These are phyloP conservation scores for Sporobolomyces pararoseus DNA, from an alignment of 768 basidiomycete genomes.

Conservation along the genomic window DNA sequence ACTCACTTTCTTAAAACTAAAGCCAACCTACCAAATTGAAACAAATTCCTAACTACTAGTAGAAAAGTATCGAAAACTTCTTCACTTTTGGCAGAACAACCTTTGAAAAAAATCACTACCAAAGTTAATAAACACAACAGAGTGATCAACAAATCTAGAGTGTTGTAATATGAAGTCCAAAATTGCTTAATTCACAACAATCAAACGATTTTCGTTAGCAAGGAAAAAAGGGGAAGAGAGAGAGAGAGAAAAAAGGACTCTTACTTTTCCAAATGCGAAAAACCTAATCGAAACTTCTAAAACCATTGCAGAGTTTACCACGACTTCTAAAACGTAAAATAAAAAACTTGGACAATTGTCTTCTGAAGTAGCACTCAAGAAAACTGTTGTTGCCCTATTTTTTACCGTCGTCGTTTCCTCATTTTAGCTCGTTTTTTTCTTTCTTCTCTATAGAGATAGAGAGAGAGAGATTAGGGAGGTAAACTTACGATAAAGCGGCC, in stretches of 20 bases:
- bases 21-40: conserved; percentile 61
- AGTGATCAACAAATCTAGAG: conserved; percentile 57
- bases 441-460: too few species aligned
- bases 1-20: conserved; percentile 88
- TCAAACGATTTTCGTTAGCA: not conserved
- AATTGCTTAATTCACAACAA: conserved; percentile 65
- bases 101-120: conserved; percentile 79
- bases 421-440: not conserved
- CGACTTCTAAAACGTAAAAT: conserved; percentile 83
- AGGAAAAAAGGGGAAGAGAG: not conserved
- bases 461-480: conserved; percentile 1
- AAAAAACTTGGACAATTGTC: conserved; percentile 74
- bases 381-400: conserved; percentile 65
- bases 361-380: conserved; percentile 66
- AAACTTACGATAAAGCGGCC: conserved; percentile 65
- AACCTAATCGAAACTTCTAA: conserved; percentile 86
- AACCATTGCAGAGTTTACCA: conserved; percentile 86
- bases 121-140: conserved; percentile 84
- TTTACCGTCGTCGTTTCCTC: not conserved
- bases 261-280: conserved; percentile 83
- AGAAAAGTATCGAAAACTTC: conserved; percentile 88
- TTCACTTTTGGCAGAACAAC: conserved; percentile 86
- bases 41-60: conserved; percentile 83
- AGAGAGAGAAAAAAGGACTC: conserved; percentile 48
- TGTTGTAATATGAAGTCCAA: conserved; percentile 65